Conservation (phyloP, 2,329 filamentous ascomycete genomes). For the Clarireedia hainanense region DNA sequence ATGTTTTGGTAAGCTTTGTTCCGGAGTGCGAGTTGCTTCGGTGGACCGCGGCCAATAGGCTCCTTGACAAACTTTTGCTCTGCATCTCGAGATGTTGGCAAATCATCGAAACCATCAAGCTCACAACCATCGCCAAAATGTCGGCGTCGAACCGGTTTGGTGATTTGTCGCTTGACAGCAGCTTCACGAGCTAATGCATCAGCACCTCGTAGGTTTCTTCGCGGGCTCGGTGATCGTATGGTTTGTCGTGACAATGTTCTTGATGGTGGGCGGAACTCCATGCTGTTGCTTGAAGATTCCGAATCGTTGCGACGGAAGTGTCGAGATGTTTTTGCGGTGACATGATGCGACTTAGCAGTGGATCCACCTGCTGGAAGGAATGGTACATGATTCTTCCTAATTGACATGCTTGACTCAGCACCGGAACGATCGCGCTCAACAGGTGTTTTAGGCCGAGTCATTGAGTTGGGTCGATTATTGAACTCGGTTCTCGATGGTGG, state of each 20-base stretch:
- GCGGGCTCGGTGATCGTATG: constrained; percentile 50
- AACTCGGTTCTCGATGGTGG: constrained; percentile 51
- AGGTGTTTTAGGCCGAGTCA: constrained; percentile 61
- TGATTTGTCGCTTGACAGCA: constrained; percentile 60
- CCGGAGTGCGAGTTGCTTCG: constrained; percentile 50
- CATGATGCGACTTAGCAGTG: constrained; percentile 69
- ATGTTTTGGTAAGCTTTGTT: constrained; percentile 50
- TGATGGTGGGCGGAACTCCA: constrained; percentile 50
- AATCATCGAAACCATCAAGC: constrained; percentile 86
- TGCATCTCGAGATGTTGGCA: constrained; percentile 75
- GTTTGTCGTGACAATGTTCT: constrained; percentile 50
- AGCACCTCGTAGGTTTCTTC: constrained; percentile 37
- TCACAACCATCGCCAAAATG: constrained; percentile 91
- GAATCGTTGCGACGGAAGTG: constrained; percentile 76
- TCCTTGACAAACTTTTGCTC: constrained; percentile 80
- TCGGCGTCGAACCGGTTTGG: constrained; percentile 59
- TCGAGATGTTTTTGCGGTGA: constrained; percentile 61
- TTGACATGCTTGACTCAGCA: constrained; percentile 42
- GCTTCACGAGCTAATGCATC: constrained; percentile 34
- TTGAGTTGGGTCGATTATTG: constrained; percentile 39
- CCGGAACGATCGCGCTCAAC: constrained; percentile 46
- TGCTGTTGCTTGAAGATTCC: constrained; percentile 54
- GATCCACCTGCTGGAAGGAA: constrained; percentile 75
- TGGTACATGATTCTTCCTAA: constrained; percentile 56
- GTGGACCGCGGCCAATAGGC: constrained; percentile 60